Base-by-base conservation (phyloP, 2,329 filamentous ascomycete genomes). In the Diplodia corticola region DNA sequence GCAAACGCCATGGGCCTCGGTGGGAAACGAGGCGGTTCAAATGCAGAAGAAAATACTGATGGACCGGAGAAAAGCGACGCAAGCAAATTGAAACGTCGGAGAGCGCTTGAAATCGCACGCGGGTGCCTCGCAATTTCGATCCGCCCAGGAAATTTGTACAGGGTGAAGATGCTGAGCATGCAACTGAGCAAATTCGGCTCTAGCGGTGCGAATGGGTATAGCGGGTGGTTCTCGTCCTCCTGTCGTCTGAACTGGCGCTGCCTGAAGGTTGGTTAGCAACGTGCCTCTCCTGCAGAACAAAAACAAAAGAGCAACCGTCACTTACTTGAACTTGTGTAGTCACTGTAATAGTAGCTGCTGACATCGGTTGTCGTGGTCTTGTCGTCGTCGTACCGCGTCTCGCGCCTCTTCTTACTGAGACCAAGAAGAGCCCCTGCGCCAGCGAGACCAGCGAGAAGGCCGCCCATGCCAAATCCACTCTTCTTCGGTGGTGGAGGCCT, bases 251-350 rank as follows among this genome's bases (percentile, higher is more conserved):
- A 66, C 79, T 81, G 71, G 78, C 79, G 71, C 78, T 80, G 68
- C 79, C 80, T 81, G 63, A n/a, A 15, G 9, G 20, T 67, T 66
- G 69, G 74, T 70, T 74, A 73, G 61, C 65, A 67, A 64, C 5
- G 15, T 22, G n/a, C 30, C 4, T 4, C 44, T 35, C 48, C 30
- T 12, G 20, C 28, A 46, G 13, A 22, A 17, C 17, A 35, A 4
- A 15, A 22, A 17, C 17, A 35, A 4, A 17, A 54, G 12, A 0
- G 3, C 12, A 1, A 17, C 17, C 12, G 6, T 20, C 7, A 81
- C 81, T 81, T 72, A 83, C 81, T 83, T 64, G 76, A 74, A 69
- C 79, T 82, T 37, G 78, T 80, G 71, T 82, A 82, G 69, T 82
- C 80, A 69, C 78, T 79, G 66, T 76, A 77, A 55, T 77, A 79